Evolutionary conservation across 805 yeast species (phyloP).

Genomic region (Blastobotrys peoriensis): DNA sequence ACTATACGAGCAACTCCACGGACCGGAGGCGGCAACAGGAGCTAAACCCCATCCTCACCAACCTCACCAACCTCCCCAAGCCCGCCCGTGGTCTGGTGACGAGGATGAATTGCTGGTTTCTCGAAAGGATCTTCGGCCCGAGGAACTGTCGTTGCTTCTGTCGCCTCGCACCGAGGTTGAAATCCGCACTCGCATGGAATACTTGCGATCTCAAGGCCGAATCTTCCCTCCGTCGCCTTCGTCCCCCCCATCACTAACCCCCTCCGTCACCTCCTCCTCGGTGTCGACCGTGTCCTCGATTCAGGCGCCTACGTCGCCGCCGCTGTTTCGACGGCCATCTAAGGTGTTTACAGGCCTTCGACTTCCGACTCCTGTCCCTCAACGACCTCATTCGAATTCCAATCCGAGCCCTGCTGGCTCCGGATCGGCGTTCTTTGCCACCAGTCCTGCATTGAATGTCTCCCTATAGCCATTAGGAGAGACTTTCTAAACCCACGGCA

Average conservation of each 20-base stretch:
- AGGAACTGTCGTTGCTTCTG: conserved; percentile 65
- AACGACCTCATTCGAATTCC: not conserved
- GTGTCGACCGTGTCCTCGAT: conserved; percentile 1
- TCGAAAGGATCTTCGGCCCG: conserved; percentile 55
- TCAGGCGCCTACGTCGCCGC: not conserved
- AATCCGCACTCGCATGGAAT: conserved; percentile 33
- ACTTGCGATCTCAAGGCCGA: conserved; percentile 6
- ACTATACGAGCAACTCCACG: not conserved
- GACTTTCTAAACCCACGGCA: too few relatives aligned
- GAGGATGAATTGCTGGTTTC: conserved; percentile 64
- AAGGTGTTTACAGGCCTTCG: not conserved
- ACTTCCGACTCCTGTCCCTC: not conserved
- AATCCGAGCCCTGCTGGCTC: not conserved
- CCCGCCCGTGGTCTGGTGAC: conserved; percentile 43
- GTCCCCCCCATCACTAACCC: conserved; percentile 2
- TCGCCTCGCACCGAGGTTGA: conserved; percentile 73
- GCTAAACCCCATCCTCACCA: conserved; percentile 8
- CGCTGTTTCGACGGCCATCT: conserved; percentile 1
- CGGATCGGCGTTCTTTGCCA: not conserved
- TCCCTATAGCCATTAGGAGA: too few relatives aligned
- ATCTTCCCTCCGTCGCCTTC: not conserved
- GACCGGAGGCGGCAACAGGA: conserved; percentile 3
- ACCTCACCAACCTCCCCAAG: conserved; percentile 11
- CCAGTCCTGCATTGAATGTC: not conserved
- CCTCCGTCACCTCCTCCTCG: conserved; percentile 6